Evolutionary conservation across 805 yeast species (phyloP).

Genomic region (Wickerhamiella cacticola): DNA sequence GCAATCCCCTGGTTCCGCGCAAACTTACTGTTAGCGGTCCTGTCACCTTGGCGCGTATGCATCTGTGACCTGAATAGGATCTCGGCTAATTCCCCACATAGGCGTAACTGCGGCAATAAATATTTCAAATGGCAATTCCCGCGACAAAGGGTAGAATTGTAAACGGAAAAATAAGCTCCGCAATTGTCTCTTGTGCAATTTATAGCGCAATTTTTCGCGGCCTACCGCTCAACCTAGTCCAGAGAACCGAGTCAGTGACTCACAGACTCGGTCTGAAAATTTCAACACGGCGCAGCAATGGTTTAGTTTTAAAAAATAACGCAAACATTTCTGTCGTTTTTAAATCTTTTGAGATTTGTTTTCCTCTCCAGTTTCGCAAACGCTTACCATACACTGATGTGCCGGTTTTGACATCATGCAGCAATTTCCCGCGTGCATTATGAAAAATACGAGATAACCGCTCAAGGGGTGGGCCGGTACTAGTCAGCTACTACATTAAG

Average conservation of each 20-base stretch:
- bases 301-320: no score
- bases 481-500: no score
- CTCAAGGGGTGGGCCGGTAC: no score
- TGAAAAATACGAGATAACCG: neutral
- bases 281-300: no score
- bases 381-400: neutral
- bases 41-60: neutral
- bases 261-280: no score
- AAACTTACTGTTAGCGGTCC: neutral
- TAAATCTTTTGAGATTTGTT: neutral
- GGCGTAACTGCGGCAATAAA: neutral
- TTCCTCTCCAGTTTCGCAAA: neutral
- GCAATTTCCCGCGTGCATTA: neutral
- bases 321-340: neutral
- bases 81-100: neutral
- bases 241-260: no score
- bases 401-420: neutral
- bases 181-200: no score
- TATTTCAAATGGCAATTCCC: no score
- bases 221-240: no score
- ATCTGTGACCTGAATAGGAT: neutral
- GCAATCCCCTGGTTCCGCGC: neutral
- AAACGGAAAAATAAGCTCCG: no score
- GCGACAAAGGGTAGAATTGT: no score
- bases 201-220: no score